These are phyloP conservation scores for Gentiana straminea DNA, from an alignment of 257 asterid genomes.

Conservation along the genomic window DNA sequence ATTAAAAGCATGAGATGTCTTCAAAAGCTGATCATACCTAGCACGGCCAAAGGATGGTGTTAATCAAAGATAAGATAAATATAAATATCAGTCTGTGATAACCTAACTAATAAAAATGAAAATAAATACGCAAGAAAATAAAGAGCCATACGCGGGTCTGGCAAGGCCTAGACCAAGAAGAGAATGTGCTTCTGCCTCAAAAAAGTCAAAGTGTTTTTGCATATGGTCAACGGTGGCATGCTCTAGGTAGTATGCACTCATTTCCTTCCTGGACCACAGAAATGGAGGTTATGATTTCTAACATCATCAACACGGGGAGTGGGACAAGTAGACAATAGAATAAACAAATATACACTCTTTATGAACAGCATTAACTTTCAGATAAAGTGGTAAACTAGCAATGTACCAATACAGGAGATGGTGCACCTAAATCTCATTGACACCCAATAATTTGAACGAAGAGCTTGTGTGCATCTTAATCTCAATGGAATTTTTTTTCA, in stretches of 20 bases:
- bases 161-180: conserved; percentile 85
- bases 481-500: too few species aligned
- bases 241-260: conserved; percentile 94
- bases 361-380: background rate
- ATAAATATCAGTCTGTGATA: background rate
- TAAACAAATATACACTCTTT: too few species aligned
- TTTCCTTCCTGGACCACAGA: conserved; percentile 74
- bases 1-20: conserved; percentile 96
- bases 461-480: too few species aligned
- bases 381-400: too few species aligned
- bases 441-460: too few species aligned
- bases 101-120: conserved; percentile 1
- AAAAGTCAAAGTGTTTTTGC: conserved; percentile 77
- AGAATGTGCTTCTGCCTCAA: conserved; percentile 87
- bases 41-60: conserved; percentile 31
- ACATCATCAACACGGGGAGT: too few species aligned
- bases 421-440: too few species aligned
- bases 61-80: conserved; percentile 18
- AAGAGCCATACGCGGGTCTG: conserved; percentile 79
- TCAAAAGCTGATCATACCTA: conserved; percentile 99
- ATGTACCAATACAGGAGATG: too few species aligned
- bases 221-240: conserved; percentile 84
- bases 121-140: conserved; percentile 6
- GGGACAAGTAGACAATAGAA: too few species aligned
- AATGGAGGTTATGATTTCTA: too few species aligned